Evolutionary conservation across 345 rosid genomes (phyloP).

Genomic region (Hypericum perforatum): DNA sequence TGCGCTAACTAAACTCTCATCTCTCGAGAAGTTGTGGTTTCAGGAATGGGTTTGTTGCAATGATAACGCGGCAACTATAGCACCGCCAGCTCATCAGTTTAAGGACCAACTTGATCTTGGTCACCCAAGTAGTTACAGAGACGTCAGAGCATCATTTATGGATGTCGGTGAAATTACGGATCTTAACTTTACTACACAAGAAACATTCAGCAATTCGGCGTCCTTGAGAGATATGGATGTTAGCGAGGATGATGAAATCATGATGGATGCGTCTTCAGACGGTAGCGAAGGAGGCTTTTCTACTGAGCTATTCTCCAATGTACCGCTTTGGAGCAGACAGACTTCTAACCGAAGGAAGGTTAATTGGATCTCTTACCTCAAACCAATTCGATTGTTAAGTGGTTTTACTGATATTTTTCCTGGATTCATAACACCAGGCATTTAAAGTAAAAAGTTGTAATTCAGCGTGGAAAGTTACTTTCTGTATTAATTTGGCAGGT

Average conservation of each 20-base stretch:
- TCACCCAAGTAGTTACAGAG: slow-evolving; percentile 17
- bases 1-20: slow-evolving; percentile 65
- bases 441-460: too few relatives aligned
- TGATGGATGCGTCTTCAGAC: slow-evolving; percentile 41
- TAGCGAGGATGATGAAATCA: slow-evolving; percentile 23
- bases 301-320: slow-evolving; percentile 21
- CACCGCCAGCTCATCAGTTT: slow-evolving; percentile 20
- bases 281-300: slow-evolving; percentile 58
- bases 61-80: slow-evolving; percentile 31
- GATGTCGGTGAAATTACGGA: slow-evolving; percentile 21
- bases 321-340: slow-evolving; percentile 31
- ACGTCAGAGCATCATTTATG: slow-evolving; percentile 13
- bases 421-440: too few relatives aligned
- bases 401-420: too few relatives aligned
- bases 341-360: slow-evolving; percentile 44
- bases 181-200: slow-evolving; percentile 32
- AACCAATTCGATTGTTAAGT: too few relatives aligned
- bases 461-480: too few relatives aligned
- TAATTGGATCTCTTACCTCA: slow-evolving; percentile 6
- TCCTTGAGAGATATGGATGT: slow-evolving; percentile 14
- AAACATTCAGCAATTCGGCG: slow-evolving; percentile 26
- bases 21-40: slow-evolving; percentile 59
- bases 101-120: slow-evolving; percentile 22
- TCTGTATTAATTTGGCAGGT: slow-evolving; percentile 30
- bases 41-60: slow-evolving; percentile 60